Base-by-base conservation (phyloP, 1,284 basidiomycete genomes). In the Austroboletus novae-zelandiae region DNA sequence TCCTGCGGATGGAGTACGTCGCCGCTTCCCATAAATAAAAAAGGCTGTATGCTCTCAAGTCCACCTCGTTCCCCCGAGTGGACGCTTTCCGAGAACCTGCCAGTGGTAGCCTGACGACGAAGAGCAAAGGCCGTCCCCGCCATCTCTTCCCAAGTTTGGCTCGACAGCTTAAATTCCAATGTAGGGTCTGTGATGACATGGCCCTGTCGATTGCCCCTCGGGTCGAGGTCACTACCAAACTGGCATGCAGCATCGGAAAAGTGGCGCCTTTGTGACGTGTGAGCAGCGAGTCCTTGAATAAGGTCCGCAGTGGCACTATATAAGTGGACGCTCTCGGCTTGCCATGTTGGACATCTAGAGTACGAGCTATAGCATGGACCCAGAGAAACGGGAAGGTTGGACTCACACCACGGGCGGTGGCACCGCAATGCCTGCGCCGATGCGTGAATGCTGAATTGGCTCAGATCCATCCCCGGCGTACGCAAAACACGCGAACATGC, bases 111-210 rank as follows among this genome's bases (percentile, higher is more conserved):
- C 25, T 27, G 25, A 27, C 25, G 25, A 27, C 25, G 25, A 27
- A 27, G 25, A 6, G 25, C 5, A 29, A 44, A 47, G 2, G 9
- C 32, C 4, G 35, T 43, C 17, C 27, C 30, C 3, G 43, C 34
- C 35, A 37, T 46, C 15, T 43, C 47, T 7, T 53, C 58, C 59
- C 56, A 60, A 10, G 40, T 41, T 41, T 41, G 58, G 42, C 43
- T 31, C 13, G 20, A 15, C n/a, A 29, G 29, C 4, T 23, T 7
- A 25, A 46, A 45, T 14, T 11, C n/a, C 39, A 43, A 1, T 3
- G 23, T 11, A 27, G 43, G 34, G 9, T 40, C 36, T 25, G 11
- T 15, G 8, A 34, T 8, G 13, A 31, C 39, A 10, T 8, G 37
- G 5, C 32, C 9, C 11, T 11, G 47, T 7, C n/a, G n/a, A 15